Conservation (phyloP, 306 rosid genomes). For the Trichosanthes cucumerina region DNA sequence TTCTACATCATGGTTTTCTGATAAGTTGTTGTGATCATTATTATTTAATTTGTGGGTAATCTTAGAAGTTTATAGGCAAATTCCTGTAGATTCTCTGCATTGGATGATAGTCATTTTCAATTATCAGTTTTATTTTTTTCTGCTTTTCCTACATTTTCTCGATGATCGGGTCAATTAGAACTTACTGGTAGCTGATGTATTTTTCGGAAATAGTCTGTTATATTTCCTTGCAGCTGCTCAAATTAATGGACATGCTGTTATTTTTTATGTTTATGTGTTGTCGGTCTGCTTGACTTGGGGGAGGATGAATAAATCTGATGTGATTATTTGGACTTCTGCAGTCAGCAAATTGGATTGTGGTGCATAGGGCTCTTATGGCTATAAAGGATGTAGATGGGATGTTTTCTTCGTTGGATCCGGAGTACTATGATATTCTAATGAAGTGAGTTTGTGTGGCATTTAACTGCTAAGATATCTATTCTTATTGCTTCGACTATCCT, state of each 20-base stretch:
- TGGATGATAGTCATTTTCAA: not conserved
- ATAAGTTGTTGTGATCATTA: not conserved
- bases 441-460: constrained; percentile 39
- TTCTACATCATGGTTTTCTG: not conserved
- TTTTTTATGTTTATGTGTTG: not conserved
- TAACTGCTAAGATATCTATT: not conserved
- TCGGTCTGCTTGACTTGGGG: not conserved
- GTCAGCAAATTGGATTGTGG: constrained; percentile 95
- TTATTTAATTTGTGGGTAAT: not conserved
- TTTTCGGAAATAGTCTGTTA: not conserved
- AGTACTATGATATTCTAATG: constrained; percentile 93
- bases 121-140: not conserved
- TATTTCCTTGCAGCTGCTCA: not conserved
- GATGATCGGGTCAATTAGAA: not conserved
- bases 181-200: not conserved
- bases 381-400: constrained; percentile 88
- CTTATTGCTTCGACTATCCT: not conserved
- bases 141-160: not conserved
- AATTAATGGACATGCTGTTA: constrained; percentile 4
- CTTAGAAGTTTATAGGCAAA: not conserved
- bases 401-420: constrained; percentile 95
- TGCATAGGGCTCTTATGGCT: constrained; percentile 95
- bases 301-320: not conserved
- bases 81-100: not conserved
- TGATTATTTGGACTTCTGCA: constrained; percentile 18